phyloP scores from a whole-genome alignment of 768 basidiomycete genomes.

The Dictyophora rubrovolvata region DNA sequence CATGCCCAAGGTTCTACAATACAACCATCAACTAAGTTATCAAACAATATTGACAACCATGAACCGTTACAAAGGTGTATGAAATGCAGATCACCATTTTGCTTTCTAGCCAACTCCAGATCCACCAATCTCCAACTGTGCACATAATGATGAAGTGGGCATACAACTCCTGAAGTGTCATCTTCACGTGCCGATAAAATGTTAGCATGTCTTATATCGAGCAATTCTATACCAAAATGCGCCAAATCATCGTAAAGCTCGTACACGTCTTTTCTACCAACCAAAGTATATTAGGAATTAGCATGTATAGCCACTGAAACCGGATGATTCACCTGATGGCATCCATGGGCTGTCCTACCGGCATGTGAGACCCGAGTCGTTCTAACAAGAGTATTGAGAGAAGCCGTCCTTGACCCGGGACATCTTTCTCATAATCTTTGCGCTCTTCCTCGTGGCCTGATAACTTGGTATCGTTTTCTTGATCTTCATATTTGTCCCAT shows the following conservation, averaged over 20 bases:
- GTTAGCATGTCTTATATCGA: neutral
- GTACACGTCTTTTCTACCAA: neutral
- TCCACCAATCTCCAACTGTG: neutral
- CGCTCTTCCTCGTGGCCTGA: neutral
- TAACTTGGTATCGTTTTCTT: neutral
- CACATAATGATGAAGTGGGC: neutral
- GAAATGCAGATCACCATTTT: neutral
- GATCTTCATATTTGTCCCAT: neutral
- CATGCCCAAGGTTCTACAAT: neutral
- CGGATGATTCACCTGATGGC: neutral
- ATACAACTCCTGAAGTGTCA: neutral
- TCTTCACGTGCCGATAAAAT: neutral
- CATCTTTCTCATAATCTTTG: neutral
- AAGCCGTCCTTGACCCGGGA: neutral
- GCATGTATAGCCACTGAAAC: neutral
- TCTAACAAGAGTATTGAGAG: neutral
- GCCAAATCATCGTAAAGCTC: neutral
- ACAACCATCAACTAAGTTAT: neutral
- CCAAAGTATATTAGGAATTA: neutral
- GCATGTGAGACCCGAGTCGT: neutral
- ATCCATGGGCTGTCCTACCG: neutral
- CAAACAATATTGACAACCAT: neutral
- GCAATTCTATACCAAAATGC: neutral
- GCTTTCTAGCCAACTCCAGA: neutral
- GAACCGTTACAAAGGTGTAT: neutral